A percentile compares a stretch with the other conserved stretches of the same genome.
phyloP scores from a whole-genome alignment of 257 asterid genomes.

The Solanum sitiens region DNA sequence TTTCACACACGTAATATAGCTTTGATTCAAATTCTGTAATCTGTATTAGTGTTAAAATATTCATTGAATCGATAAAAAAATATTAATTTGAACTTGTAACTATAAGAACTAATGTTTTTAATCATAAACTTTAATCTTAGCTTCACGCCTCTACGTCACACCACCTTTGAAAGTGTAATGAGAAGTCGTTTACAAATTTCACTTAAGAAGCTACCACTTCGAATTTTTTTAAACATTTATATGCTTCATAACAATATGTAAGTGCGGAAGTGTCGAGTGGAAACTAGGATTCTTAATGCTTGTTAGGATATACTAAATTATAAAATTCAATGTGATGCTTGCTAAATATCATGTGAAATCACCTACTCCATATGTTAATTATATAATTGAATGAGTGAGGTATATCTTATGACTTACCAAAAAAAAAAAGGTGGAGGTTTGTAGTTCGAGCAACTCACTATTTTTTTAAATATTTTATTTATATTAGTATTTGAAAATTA shows the following conservation, averaged over 20 bases:
- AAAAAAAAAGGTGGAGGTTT: rapidly evolving
- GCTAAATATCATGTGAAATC: neutral
- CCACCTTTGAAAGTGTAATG: neutral
- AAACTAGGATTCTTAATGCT: neutral
- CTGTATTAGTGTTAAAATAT: neutral
- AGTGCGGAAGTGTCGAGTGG: neutral
- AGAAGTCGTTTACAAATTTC: neutral
- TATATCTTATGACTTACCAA: no score
- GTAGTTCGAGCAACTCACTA: no score
- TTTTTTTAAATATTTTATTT: no score
- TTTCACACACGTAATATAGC: neutral
- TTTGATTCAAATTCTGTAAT: rapidly evolving
- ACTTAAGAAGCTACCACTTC: neutral
- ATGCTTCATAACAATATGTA: neutral
- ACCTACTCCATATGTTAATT: no score
- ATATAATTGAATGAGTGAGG: no score
- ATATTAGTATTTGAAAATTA: no score
- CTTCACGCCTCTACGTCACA: rapidly evolving
- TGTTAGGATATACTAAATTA: neutral
- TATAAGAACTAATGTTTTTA: neutral
- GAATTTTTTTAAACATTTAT: neutral
- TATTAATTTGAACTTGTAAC: neutral
- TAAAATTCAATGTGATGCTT: neutral
- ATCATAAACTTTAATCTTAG: neutral
- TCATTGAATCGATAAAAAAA: neutral